These are phyloP conservation scores for Phytopythium aichiense DNA, from an alignment of 352 stramenopile genomes.

Conservation along the genomic window DNA sequence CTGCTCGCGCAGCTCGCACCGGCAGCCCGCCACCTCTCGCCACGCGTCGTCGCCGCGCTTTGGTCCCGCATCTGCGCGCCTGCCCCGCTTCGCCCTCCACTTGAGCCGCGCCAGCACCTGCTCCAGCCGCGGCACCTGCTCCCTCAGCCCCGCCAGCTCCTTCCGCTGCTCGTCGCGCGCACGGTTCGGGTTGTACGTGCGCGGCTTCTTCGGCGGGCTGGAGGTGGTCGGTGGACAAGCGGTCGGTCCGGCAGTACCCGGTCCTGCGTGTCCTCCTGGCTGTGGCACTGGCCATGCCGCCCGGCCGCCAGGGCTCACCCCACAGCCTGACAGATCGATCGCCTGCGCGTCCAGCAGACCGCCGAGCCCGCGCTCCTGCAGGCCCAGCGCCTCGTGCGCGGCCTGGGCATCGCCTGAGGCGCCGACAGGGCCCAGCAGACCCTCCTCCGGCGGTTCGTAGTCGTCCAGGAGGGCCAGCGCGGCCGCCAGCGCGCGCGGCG, in stretches of 20 bases:
- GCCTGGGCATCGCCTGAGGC: neutral
- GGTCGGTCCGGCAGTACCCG: no score
- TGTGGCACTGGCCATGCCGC: no score
- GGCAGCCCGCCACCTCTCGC: slow-evolving; percentile 30
- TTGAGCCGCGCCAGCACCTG: slow-evolving; percentile 6
- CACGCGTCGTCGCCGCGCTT: slow-evolving; percentile 18
- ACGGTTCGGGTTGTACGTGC: slow-evolving; percentile 7
- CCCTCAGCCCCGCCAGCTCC: slow-evolving; percentile 5
- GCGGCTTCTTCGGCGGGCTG: slow-evolving; percentile 2
- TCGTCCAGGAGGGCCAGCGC: slow-evolving; percentile 4
- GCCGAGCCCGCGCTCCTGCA: neutral
- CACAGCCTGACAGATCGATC: neutral
- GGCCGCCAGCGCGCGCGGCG: slow-evolving; percentile 1
- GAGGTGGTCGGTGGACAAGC: neutral
- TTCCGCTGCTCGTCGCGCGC: slow-evolving; percentile 6
- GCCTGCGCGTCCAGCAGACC: neutral
- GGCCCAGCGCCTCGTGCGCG: neutral
- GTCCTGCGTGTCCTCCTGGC: no score
- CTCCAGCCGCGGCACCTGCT: slow-evolving; percentile 7
- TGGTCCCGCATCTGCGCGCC: slow-evolving; percentile 20
- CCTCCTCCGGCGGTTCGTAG: neutral
- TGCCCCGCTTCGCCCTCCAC: slow-evolving; percentile 14
- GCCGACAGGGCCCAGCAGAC: neutral
- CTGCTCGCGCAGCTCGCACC: slow-evolving; percentile 37
- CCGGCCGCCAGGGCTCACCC: neutral